Conservation (phyloP, 2,329 filamentous ascomycete genomes). For the Beauveria bassiana region DNA sequence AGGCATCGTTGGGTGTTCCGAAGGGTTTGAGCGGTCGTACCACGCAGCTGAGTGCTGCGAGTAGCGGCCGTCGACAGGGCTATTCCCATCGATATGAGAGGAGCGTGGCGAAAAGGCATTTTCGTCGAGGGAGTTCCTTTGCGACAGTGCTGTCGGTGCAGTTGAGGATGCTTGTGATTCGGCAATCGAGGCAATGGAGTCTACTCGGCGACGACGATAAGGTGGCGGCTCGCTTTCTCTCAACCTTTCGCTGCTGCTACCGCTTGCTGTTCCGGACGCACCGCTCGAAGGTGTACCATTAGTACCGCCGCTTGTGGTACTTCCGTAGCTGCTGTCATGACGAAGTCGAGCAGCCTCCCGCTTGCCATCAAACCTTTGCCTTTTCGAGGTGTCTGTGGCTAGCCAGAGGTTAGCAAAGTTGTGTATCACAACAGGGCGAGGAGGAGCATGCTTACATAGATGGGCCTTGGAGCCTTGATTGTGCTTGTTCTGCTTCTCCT, state of each 20-base stretch:
- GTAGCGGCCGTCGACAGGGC: slow-evolving; percentile 20
- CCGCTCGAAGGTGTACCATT: slow-evolving; percentile 26
- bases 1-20: slow-evolving; percentile 18
- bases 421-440: neutral
- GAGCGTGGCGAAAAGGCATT: slow-evolving; percentile 34
- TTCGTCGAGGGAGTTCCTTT: slow-evolving; percentile 35
- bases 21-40: slow-evolving; percentile 18
- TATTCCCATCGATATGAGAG: slow-evolving; percentile 27
- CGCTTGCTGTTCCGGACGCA: slow-evolving; percentile 29
- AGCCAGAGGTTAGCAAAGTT: slow-evolving; percentile 10
- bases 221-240: slow-evolving; percentile 41
- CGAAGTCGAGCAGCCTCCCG: slow-evolving; percentile 30
- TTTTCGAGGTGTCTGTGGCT: slow-evolving; percentile 44
- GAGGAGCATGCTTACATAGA: neutral
- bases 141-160: slow-evolving; percentile 26
- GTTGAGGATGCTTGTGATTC: slow-evolving; percentile 38
- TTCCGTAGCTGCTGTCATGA: slow-evolving; percentile 33
- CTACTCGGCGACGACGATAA: slow-evolving; percentile 37
- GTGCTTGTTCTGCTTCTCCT: slow-evolving; percentile 57
- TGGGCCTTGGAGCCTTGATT: slow-evolving; percentile 38
- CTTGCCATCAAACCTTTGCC: slow-evolving; percentile 26
- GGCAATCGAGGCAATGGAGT: slow-evolving; percentile 38
- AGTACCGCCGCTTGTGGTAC: slow-evolving; percentile 33
- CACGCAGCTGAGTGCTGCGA: slow-evolving; percentile 21
- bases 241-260: slow-evolving; percentile 40